Evolutionary conservation across 495 filamentous ascomycete genomes (phyloP).

Genomic region (Bacidia gigantensis): DNA sequence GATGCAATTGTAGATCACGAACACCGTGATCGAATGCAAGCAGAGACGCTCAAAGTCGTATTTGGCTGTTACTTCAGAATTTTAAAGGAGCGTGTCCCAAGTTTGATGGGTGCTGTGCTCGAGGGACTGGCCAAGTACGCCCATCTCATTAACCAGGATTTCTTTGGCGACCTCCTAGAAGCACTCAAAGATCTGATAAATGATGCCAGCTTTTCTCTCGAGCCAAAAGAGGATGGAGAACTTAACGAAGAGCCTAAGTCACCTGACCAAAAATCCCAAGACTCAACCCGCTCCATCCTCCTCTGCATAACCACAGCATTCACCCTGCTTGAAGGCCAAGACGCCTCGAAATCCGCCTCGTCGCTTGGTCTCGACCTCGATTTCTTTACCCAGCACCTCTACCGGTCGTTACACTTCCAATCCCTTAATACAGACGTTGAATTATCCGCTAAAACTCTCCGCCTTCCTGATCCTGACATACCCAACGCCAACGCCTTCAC

Average conservation of each 20-base stretch:
- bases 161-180: slow-evolving; percentile 92
- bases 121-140: slow-evolving; percentile 87
- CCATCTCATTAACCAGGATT: slow-evolving; percentile 94
- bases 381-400: slow-evolving; percentile 90
- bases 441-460: slow-evolving; percentile 61
- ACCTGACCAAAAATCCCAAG: slow-evolving; percentile 30
- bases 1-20: slow-evolving; percentile 84
- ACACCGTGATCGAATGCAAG: slow-evolving; percentile 81
- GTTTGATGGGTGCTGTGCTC: slow-evolving; percentile 84
- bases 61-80: slow-evolving; percentile 93
- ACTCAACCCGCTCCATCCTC: slow-evolving; percentile 71
- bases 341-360: slow-evolving; percentile 48
- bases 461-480: slow-evolving; percentile 59
- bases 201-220: slow-evolving; percentile 36
- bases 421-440: slow-evolving; percentile 77
- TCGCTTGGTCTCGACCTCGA: slow-evolving; percentile 73
- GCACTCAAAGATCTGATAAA: slow-evolving; percentile 82
- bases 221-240: slow-evolving; percentile 29
- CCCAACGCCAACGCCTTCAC: slow-evolving; percentile 12
- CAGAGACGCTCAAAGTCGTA: slow-evolving; percentile 87
- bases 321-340: slow-evolving; percentile 81
- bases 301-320: slow-evolving; percentile 94
- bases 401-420: slow-evolving; percentile 63
- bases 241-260: slow-evolving; percentile 30
- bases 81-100: slow-evolving; percentile 57